These are phyloP conservation scores for Apostasia shenzhenica DNA, from an alignment of 106 monocot genomes.

Conservation along the genomic window DNA sequence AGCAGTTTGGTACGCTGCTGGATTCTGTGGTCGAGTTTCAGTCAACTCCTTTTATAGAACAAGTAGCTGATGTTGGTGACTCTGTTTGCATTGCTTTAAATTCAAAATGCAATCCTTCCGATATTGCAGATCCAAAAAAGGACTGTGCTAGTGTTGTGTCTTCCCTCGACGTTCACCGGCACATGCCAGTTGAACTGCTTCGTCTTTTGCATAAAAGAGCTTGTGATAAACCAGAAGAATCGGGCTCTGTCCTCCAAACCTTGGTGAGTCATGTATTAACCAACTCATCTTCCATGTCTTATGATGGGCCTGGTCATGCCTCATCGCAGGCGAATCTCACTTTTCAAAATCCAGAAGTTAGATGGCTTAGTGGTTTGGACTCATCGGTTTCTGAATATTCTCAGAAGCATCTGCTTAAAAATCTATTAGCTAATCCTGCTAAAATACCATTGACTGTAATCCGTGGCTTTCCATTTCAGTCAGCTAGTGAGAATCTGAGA, in stretches of 20 bases:
- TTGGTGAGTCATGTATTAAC: constrained; percentile 5
- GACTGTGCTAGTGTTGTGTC: background rate
- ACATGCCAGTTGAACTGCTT: constrained; percentile 12
- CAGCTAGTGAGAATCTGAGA: constrained; percentile 10
- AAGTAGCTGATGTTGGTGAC: background rate
- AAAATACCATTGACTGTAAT: constrained; percentile 17
- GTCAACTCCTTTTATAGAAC: constrained; percentile 2
- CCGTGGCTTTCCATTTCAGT: constrained; percentile 36
- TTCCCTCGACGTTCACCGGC: constrained; percentile 8
- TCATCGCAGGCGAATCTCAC: constrained; percentile 10
- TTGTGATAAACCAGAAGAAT: constrained; percentile 8
- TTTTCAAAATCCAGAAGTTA: constrained; percentile 23
- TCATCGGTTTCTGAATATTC: constrained; percentile 8
- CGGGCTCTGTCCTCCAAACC: constrained; percentile 10
- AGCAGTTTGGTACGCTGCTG: background rate
- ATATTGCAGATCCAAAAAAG: background rate
- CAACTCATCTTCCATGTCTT: constrained; percentile 21
- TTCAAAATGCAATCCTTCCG: constrained; percentile 3
- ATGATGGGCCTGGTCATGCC: constrained; percentile 4
- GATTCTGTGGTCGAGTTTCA: constrained; percentile 2
- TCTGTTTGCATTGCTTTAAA: constrained; percentile 2
- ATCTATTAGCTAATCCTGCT: constrained; percentile 10
- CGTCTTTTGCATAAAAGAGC: constrained; percentile 6
- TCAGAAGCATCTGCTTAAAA: constrained; percentile 14
- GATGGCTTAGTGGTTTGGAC: background rate